Conservation (phyloP, 2,329 filamentous ascomycete genomes). For the Teratosphaeria viscida region DNA sequence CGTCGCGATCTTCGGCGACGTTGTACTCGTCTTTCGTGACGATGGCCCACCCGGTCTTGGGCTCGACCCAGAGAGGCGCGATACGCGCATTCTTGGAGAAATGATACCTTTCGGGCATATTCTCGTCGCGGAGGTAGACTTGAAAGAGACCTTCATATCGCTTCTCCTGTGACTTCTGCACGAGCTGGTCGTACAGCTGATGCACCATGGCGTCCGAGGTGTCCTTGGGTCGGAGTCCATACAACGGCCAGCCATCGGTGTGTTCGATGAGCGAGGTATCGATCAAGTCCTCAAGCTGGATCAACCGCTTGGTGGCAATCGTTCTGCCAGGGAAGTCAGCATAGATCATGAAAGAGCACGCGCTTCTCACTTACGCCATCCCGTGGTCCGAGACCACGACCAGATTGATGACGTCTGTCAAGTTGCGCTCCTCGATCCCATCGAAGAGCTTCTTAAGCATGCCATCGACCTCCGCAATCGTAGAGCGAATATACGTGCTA, state of each 20-base stretch:
- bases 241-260: slow-evolving; percentile 87
- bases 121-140: slow-evolving; percentile 72
- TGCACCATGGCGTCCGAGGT: slow-evolving; percentile 47
- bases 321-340: slow-evolving; percentile 33
- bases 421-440: slow-evolving; percentile 68
- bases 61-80: slow-evolving; percentile 88
- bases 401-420: slow-evolving; percentile 84
- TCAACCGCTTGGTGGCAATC: slow-evolving; percentile 65
- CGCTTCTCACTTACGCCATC: slow-evolving; percentile 52
- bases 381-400: slow-evolving; percentile 96
- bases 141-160: slow-evolving; percentile 61
- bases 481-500: slow-evolving; percentile 69
- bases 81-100: slow-evolving; percentile 83
- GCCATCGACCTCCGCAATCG: slow-evolving; percentile 66
- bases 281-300: slow-evolving; percentile 84
- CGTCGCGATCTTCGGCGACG: slow-evolving; percentile 49
- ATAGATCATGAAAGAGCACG: not conserved
- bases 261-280: slow-evolving; percentile 69
- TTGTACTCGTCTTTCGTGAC: slow-evolving; percentile 72
- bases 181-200: slow-evolving; percentile 50
- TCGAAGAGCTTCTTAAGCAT: slow-evolving; percentile 71
- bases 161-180: slow-evolving; percentile 45
- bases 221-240: slow-evolving; percentile 73
- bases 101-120: slow-evolving; percentile 90
- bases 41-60: slow-evolving; percentile 86